Percentiles rank a stretch among this genome's conserved stretches.
These are phyloP conservation scores for Saturnispora galanensis DNA, from an alignment of 805 yeast species.

Conservation along the genomic window DNA sequence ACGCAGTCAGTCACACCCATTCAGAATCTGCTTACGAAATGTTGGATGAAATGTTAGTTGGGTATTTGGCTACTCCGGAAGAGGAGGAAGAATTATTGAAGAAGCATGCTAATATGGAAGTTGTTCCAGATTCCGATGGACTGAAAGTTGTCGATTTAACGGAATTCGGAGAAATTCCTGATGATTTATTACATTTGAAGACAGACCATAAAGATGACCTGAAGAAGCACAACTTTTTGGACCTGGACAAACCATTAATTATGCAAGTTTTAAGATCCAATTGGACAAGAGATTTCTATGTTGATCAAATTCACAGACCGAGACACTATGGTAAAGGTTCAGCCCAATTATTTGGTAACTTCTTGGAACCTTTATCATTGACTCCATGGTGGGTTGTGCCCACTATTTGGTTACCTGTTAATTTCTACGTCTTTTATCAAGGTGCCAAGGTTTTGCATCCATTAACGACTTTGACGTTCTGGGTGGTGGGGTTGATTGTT, in stretches of 20 bases:
- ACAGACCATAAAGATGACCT: constrained; percentile 72
- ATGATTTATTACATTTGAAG: constrained; percentile 60
- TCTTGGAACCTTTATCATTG: constrained; percentile 80
- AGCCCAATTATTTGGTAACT: constrained; percentile 91
- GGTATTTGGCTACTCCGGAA: constrained; percentile 69
- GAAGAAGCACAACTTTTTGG: constrained; percentile 74
- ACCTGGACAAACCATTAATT: constrained; percentile 71
- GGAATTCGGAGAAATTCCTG: constrained; percentile 58
- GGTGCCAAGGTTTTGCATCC: constrained; percentile 45
- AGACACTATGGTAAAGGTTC: constrained; percentile 97
- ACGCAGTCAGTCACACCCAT: constrained; percentile 61
- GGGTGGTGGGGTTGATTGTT: constrained; percentile 71
- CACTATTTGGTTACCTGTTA: constrained; percentile 74
- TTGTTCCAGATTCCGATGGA: constrained; percentile 18
- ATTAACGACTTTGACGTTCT: constrained; percentile 43
- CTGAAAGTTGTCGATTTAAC: constrained; percentile 37
- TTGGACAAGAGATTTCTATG: constrained; percentile 80
- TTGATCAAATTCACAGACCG: constrained; percentile 96
- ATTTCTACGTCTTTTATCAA: constrained; percentile 47
- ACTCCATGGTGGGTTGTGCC: constrained; percentile 97
- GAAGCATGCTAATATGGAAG: constrained; percentile 46
- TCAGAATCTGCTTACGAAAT: constrained; percentile 84
- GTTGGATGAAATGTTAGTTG: constrained; percentile 73
- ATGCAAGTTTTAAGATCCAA: constrained; percentile 67
- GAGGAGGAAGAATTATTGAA: constrained; percentile 62